Evolutionary conservation across 1,284 basidiomycete genomes (phyloP).

Genomic region (Ceratobasidium theobromae): DNA sequence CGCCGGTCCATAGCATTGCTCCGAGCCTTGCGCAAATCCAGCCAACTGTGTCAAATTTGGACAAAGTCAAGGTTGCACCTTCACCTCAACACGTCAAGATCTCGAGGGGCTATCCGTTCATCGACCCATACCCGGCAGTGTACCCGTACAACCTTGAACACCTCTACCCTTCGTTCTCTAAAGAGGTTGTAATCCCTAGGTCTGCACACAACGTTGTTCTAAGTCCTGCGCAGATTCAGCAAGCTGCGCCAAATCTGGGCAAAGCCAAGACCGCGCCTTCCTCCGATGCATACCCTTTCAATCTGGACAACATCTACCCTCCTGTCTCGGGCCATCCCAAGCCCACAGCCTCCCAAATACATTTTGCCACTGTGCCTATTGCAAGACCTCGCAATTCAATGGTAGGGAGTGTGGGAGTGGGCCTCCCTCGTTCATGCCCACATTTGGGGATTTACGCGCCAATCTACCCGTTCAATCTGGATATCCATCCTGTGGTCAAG

Average conservation of each 20-base stretch:
- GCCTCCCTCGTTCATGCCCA: conserved; percentile 19
- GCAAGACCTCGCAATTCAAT: background rate
- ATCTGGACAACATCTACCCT: conserved; percentile 35
- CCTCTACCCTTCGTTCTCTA: conserved; percentile 30
- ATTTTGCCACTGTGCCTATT: background rate
- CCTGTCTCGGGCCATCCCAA: too few relatives aligned
- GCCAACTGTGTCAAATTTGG: too few relatives aligned
- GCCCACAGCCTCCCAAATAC: conserved; percentile 1
- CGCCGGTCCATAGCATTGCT: too few relatives aligned
- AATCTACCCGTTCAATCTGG: conserved; percentile 26
- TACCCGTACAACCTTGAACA: conserved; percentile 34
- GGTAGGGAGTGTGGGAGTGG: background rate
- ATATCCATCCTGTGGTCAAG: conserved; percentile 26
- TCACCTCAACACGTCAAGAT: background rate
- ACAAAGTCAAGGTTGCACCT: too few relatives aligned
- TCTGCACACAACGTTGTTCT: background rate
- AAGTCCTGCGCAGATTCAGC: background rate
- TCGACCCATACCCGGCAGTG: conserved; percentile 43
- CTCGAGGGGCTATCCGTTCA: conserved; percentile 34
- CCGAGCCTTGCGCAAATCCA: too few relatives aligned
- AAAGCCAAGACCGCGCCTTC: too few relatives aligned
- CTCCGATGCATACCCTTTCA: conserved; percentile 36
- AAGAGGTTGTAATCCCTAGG: background rate
- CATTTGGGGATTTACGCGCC: conserved; percentile 29
- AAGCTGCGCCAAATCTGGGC: background rate